Evolutionary conservation across 768 basidiomycete genomes (phyloP).

Genomic region (Podaxis sp.): DNA sequence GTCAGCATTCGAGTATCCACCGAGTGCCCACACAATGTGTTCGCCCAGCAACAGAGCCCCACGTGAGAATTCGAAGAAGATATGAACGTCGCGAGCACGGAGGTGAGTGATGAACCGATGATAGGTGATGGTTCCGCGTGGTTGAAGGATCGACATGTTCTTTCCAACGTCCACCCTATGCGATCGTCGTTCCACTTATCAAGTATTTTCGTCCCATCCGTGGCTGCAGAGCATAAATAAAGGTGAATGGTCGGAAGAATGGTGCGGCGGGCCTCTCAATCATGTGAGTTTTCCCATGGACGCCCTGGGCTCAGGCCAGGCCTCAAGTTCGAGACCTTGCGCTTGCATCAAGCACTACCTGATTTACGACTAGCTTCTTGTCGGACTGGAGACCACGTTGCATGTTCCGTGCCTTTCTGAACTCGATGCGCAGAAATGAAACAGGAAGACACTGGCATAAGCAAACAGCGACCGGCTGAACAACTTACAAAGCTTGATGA

Average conservation of each 20-base stretch:
- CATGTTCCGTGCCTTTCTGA: not conserved
- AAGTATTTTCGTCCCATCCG: no score
- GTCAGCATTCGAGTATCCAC: no score
- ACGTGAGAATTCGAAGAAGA: not conserved
- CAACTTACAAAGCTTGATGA: conserved; percentile 50
- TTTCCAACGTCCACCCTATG: no score
- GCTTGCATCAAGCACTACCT: not conserved
- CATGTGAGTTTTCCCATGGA: not conserved
- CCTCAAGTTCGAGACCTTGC: not conserved
- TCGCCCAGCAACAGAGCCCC: not conserved
- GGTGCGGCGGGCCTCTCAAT: not conserved
- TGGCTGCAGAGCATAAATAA: no score
- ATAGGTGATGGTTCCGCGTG: not conserved
- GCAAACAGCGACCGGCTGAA: no score
- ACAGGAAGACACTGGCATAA: not conserved
- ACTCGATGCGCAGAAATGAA: not conserved
- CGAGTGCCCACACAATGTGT: no score
- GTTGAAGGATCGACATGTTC: no score
- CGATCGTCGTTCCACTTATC: no score
- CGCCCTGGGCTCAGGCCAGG: not conserved
- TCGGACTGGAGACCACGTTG: not conserved
- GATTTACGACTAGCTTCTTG: not conserved
- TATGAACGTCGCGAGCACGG: not conserved
- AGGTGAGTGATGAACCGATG: not conserved
- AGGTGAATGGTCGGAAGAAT: no score